Base-by-base conservation (phyloP, 768 basidiomycete genomes). In the Mycena maculata region DNA sequence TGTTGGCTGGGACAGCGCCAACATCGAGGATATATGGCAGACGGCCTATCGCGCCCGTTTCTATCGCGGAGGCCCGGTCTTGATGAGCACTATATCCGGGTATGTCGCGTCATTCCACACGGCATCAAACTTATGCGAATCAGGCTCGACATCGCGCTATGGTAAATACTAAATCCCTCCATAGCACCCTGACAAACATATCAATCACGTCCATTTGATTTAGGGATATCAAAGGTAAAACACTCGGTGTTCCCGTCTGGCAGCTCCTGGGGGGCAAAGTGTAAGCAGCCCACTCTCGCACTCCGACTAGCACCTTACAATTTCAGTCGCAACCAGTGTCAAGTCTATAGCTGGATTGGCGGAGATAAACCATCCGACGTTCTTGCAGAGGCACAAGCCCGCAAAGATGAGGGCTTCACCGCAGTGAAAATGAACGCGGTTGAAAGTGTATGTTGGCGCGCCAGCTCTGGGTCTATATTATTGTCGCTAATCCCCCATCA, bases 221-320 rank as follows among this genome's bases (percentile, higher is more conserved):
- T 6, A 68, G 61, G 91, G 91, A 92, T 72, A 90, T 92, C 77
- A 92, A 92, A 70, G 92, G 92, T n/a, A 91, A 91, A 78, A 88
- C 87, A 36, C 83, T 92, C 2, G 89, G 89, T 36, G 90, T 85
- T 12, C 86, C 84, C 0, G 78, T 91, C 1, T 90, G 86, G 84
- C 85, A 90, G 75, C 80, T 93, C 1, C 83, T 91, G 8, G 92
- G 90, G 10, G 91, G 91, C 6, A 88, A 87, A 74, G 88, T 91
- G 33, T 70, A 53, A 3, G 53, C 31, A 9, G 13, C 22, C 20
- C 1, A 7, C n/a, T 9, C 23, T 39, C 38, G 42, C 10, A 33
- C 38, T 38, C 25, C 16, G 10, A 16, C 27, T 16, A 16, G 39
- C 15, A 13, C 13, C 33, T 12, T 33, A 42, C 12, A 20, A 23